phyloP scores from a whole-genome alignment of 192 early-diverging fungal genomes.

The Coemansia sp. region DNA sequence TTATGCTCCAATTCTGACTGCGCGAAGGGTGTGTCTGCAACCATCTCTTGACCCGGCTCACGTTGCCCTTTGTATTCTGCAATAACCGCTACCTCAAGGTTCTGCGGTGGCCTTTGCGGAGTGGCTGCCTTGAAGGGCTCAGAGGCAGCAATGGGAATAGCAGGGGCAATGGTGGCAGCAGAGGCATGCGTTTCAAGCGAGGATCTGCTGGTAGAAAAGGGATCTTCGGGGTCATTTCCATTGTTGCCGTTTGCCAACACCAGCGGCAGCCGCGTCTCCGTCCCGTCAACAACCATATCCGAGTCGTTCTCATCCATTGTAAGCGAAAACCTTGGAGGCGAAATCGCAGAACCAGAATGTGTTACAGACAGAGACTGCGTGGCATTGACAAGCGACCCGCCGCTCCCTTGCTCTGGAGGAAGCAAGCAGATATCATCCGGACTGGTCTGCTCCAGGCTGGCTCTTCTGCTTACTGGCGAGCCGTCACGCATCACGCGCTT shows the following conservation, averaged over 20 bases:
- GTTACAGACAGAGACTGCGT: slow-evolving; percentile 9
- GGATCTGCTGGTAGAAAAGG: background rate
- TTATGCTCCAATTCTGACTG: background rate
- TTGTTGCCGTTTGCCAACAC: background rate
- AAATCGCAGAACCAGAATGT: background rate
- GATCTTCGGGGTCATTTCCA: background rate
- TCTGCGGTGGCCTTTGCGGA: background rate
- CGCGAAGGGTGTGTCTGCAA: background rate
- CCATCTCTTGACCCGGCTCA: background rate
- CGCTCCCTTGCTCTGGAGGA: slow-evolving; percentile 6
- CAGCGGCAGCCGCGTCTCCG: background rate
- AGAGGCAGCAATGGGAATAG: background rate
- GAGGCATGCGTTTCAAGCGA: background rate
- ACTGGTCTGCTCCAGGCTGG: background rate
- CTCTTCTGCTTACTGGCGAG: slow-evolving; percentile 22
- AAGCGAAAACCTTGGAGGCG: slow-evolving; percentile 15
- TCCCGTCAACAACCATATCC: slow-evolving; percentile 1
- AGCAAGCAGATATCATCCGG: slow-evolving; percentile 6
- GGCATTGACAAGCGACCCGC: slow-evolving; percentile 3
- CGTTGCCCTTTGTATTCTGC: background rate
- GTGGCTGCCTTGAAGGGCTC: background rate
- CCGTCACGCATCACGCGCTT: slow-evolving; percentile 38
- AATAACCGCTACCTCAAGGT: background rate
- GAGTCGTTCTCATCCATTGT: background rate
- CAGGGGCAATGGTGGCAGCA: background rate